Evolutionary conservation across 768 basidiomycete genomes (phyloP).

Genomic region (Mycena belliarum): DNA sequence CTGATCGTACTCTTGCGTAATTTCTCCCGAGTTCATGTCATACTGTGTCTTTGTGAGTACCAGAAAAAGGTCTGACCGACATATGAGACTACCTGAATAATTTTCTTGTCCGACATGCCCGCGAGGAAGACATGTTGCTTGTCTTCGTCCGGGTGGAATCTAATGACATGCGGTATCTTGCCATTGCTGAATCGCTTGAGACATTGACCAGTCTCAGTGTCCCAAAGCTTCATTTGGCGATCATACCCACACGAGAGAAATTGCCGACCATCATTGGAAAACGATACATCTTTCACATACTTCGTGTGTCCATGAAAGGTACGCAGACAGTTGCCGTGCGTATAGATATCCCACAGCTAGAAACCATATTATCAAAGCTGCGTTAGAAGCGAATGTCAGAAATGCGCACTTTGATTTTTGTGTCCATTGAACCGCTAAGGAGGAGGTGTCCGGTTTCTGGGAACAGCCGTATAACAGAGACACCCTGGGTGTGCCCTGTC

Average conservation of each 20-base stretch:
- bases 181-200: constrained; percentile 96
- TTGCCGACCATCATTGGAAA: constrained; percentile 87
- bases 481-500: constrained; percentile 97
- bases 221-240: constrained; percentile 98
- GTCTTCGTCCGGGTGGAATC: constrained; percentile 94
- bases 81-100: constrained; percentile 75
- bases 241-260: constrained; percentile 96
- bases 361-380: not conserved
- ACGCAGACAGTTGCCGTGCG: constrained; percentile 92
- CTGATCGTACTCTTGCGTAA: constrained; percentile 98
- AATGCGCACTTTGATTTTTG: constrained; percentile 85
- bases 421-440: constrained; percentile 96
- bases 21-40: constrained; percentile 93
- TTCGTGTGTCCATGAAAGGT: constrained; percentile 98
- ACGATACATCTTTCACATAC: constrained; percentile 94
- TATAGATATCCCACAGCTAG: constrained; percentile 97
- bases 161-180: constrained; percentile 93
- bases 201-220: constrained; percentile 98
- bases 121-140: constrained; percentile 96
- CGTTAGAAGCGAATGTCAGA: not conserved
- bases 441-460: constrained; percentile 91
- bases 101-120: constrained; percentile 99
- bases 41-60: constrained; percentile 54
- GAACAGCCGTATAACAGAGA: constrained; percentile 91
- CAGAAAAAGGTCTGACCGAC: not conserved